Evolutionary conservation across 305 asterid genomes (phyloP), one percentile per base, ranked within the genome.

Genomic region (Fraxinus greggii): DNA sequence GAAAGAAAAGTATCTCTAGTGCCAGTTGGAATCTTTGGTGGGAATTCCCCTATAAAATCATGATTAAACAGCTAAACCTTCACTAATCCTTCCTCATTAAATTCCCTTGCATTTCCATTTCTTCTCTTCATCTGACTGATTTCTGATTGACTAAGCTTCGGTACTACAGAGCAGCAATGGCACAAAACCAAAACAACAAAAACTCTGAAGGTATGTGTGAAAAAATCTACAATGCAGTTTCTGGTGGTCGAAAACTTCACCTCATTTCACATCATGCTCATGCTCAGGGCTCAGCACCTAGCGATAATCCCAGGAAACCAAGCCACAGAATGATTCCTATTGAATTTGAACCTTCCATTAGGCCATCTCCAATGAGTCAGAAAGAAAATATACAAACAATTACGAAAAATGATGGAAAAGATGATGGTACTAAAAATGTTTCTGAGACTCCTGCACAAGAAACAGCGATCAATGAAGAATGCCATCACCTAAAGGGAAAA

Each of bases 31-130:
- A 84, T 65, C 73, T 26, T 65, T 26, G 73, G 73, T 65, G 7
- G n/a, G 31, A 28, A 65, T 38, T 63, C 59, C 75, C 48, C 35
- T 1, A 56, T 7, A 21, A 79, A 38, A 69, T 45, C 81, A 17
- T 59, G 9, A 78, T 67, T 69, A 83, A 61, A 7, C 17, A 21
- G 21, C 56, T 38, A 78, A 78, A 36, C 28, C 31, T 32, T 15
- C 83, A 42, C 21, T 36, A 56, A 80, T 84, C 82, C 80, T 19
- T 2, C 29, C 19, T 72, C 78, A 23, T 72, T 77, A 82, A 81
- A 83, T 83, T 28, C 72, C 38, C 54, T 21, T 26, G 24, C 12
- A 31, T 4, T 17, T 31, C 0, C 78, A 36, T 23, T 72, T 29
- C 10, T 40, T 61, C 75, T 75, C 70, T 63, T 45, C 48, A 76